These are phyloP conservation scores for Hyaloscypha variabilis DNA, from an alignment of 495 filamentous ascomycete species.

Conservation along the genomic window DNA sequence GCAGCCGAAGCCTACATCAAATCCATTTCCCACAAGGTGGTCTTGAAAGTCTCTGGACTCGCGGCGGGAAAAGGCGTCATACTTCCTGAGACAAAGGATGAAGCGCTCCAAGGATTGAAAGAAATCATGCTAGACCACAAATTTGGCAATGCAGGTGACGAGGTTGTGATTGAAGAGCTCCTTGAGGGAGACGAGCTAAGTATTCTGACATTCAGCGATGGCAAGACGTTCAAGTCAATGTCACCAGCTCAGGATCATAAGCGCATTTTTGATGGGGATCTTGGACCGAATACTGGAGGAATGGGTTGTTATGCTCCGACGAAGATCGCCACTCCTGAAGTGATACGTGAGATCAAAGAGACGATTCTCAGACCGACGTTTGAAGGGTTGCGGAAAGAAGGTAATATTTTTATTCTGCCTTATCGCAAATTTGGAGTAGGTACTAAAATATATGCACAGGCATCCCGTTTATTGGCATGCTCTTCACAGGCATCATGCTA, in stretches of 20 bases:
- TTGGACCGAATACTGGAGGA: conserved; percentile 90
- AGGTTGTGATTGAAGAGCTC: conserved; percentile 95
- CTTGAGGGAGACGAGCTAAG: conserved; percentile 88
- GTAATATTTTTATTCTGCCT: conserved; percentile 45
- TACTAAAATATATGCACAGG: conserved; percentile 41
- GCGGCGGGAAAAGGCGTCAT: conserved; percentile 78
- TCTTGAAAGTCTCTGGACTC: conserved; percentile 77
- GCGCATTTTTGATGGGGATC: conserved; percentile 83
- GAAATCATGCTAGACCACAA: conserved; percentile 86
- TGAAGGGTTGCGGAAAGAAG: conserved; percentile 79
- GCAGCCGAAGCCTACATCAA: conserved; percentile 75
- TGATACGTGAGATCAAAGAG: conserved; percentile 74
- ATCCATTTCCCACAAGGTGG: conserved; percentile 67
- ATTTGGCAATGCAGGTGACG: conserved; percentile 84
- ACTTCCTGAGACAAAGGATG: conserved; percentile 68
- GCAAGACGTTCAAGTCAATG: conserved; percentile 77
- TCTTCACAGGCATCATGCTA: conserved; percentile 96
- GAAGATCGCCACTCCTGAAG: conserved; percentile 67
- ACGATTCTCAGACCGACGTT: conserved; percentile 86
- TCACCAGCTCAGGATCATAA: conserved; percentile 96
- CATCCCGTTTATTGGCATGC: conserved; percentile 76
- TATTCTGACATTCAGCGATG: conserved; percentile 87
- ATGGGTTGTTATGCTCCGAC: conserved; percentile 97
- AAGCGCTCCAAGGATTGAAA: conserved; percentile 75
- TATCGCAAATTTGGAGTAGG: too few relatives aligned